These are phyloP conservation scores for Leccinum fuscescens DNA, from an alignment of 1,284 basidiomycete species.

Conservation along the genomic window DNA sequence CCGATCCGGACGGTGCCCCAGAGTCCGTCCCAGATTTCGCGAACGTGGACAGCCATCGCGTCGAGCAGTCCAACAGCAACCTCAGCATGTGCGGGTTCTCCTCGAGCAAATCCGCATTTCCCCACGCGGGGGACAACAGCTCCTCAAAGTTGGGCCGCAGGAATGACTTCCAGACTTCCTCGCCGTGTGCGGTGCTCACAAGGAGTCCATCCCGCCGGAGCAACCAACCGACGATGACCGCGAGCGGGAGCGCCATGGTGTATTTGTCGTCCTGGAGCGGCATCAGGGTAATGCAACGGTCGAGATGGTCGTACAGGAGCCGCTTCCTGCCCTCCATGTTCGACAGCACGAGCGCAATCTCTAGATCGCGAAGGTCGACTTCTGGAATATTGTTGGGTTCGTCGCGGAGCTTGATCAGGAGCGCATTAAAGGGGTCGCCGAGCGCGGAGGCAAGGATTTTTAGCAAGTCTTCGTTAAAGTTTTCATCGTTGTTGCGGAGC, in stretches of 20 bases:
- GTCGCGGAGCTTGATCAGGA: constrained; percentile 1
- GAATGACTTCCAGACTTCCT: constrained; percentile 1
- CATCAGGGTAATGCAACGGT: background rate
- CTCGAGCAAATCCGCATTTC: constrained; percentile 2
- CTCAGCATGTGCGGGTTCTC: constrained; percentile 9
- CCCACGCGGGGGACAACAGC: constrained; percentile 5
- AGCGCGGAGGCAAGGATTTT: constrained; percentile 1
- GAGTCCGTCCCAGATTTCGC: background rate
- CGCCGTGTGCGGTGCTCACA: background rate
- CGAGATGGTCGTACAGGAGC: constrained; percentile 7
- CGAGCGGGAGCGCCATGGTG: constrained; percentile 3
- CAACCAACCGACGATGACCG: constrained; percentile 7
- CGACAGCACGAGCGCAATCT: constrained; percentile 4
- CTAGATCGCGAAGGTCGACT: constrained; percentile 5
- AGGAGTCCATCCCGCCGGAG: background rate
- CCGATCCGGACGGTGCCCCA: background rate
- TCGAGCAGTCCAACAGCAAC: constrained; percentile 4
- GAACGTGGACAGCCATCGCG: constrained; percentile 2
- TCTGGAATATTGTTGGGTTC: constrained; percentile 4
- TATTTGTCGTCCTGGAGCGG: background rate
- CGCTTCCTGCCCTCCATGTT: background rate
- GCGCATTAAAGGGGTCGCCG: background rate
- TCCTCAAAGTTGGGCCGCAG: constrained; percentile 5
- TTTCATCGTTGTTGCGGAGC: background rate
- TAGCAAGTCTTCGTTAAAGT: background rate